These are phyloP conservation scores for Calendula officinalis DNA, from an alignment of 129 eudicot genomes.

Conservation along the genomic window DNA sequence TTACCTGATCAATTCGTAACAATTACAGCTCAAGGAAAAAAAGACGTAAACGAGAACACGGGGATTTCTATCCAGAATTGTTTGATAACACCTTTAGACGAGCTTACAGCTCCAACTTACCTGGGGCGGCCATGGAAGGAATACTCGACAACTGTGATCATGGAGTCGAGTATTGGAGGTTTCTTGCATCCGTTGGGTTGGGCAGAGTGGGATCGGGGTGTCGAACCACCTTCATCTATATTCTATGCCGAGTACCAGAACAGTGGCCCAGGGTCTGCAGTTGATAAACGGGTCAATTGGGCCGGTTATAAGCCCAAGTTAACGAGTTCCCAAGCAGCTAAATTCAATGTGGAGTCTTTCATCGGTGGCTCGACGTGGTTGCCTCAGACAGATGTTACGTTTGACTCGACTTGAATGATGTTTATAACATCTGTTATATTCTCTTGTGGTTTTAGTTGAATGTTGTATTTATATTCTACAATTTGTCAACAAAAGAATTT, in stretches of 20 bases:
- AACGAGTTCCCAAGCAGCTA: constrained; percentile 43
- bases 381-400: constrained; percentile 40
- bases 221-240: constrained; percentile 56
- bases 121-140: constrained; percentile 78
- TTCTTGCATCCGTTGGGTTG: constrained; percentile 58
- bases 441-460: too few species aligned
- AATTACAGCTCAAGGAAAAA: constrained; percentile 76
- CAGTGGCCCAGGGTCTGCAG: constrained; percentile 48
- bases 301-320: constrained; percentile 48
- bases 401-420: constrained; percentile 23
- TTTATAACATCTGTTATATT: not conserved
- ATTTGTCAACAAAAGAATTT: not conserved
- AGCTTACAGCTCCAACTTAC: constrained; percentile 46
- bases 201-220: constrained; percentile 48
- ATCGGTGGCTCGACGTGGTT: constrained; percentile 51
- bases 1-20: constrained; percentile 44
- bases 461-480: not conserved
- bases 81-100: constrained; percentile 35
- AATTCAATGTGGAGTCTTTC: constrained; percentile 48
- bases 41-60: constrained; percentile 49
- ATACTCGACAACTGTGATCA: constrained; percentile 56
- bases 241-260: constrained; percentile 60
- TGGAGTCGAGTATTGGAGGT: constrained; percentile 55
- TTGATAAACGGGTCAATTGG: constrained; percentile 55
- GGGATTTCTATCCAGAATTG: constrained; percentile 63